A percentile compares a stretch with the other conserved stretches of the same genome.
phyloP scores from a whole-genome alignment of 495 filamentous ascomycete genomes.

The Margaritispora aquatica region DNA sequence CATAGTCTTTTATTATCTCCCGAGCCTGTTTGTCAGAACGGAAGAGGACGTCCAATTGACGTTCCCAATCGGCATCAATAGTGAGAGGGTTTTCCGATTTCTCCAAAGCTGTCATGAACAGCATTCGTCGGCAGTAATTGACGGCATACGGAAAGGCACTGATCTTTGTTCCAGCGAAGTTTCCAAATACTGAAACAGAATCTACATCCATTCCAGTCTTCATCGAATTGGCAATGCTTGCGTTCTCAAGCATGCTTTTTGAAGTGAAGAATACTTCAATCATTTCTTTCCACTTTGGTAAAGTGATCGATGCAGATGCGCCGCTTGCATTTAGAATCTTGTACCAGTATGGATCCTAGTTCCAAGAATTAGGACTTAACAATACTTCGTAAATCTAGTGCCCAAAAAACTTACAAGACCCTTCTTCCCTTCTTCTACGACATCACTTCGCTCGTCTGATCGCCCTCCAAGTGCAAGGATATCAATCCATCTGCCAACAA shows the following conservation, averaged over 20 bases:
- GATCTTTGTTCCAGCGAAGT: slow-evolving; percentile 36
- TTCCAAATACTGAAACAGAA: slow-evolving; percentile 29
- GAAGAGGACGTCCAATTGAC: slow-evolving; percentile 63
- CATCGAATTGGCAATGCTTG: slow-evolving; percentile 22
- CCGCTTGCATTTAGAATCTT: slow-evolving; percentile 51
- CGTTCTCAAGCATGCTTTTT: slow-evolving; percentile 26
- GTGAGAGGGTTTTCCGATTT: slow-evolving; percentile 41
- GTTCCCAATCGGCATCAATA: slow-evolving; percentile 80
- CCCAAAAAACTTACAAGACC: slow-evolving; percentile 49
- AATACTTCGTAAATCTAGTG: not conserved
- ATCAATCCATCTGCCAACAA: slow-evolving; percentile 81
- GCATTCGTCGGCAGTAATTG: slow-evolving; percentile 63
- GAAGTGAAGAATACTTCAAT: slow-evolving; percentile 37
- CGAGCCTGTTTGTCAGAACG: slow-evolving; percentile 58
- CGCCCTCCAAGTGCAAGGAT: slow-evolving; percentile 67
- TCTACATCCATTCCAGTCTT: slow-evolving; percentile 30
- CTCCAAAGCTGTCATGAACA: slow-evolving; percentile 64
- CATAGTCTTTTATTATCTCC: slow-evolving; percentile 43
- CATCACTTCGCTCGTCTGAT: slow-evolving; percentile 63
- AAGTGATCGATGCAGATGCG: slow-evolving; percentile 16
- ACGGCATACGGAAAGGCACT: slow-evolving; percentile 59
- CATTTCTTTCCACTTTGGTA: slow-evolving; percentile 44
- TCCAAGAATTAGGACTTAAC: not conserved
- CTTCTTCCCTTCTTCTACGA: slow-evolving; percentile 83
- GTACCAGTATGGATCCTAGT: slow-evolving; percentile 62